These are phyloP conservation scores for Globisporangium acanthophoron DNA, from an alignment of 352 stramenopile genomes.

Conservation along the genomic window DNA sequence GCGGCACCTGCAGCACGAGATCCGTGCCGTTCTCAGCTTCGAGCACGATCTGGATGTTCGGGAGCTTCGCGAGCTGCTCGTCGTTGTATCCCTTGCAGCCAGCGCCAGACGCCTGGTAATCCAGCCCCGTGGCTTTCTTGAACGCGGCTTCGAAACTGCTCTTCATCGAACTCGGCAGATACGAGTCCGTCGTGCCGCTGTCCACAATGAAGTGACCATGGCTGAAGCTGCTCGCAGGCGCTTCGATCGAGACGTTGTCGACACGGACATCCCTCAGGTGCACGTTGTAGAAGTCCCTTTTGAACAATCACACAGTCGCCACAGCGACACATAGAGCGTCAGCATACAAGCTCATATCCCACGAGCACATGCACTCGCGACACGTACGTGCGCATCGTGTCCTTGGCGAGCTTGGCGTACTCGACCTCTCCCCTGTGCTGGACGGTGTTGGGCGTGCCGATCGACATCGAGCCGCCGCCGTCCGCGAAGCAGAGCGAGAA, in stretches of 20 bases:
- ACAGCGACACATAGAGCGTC: neutral
- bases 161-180: constrained; percentile 41
- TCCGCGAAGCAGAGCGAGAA: constrained; percentile 42
- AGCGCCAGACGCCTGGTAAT: neutral
- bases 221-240: constrained; percentile 26
- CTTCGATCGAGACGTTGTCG: constrained; percentile 49
- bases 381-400: constrained; percentile 16
- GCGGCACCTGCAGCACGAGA: constrained; percentile 23
- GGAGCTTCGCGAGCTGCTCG: constrained; percentile 21
- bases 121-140: constrained; percentile 18
- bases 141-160: constrained; percentile 22
- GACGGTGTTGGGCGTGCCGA: constrained; percentile 24
- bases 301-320: neutral
- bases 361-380: neutral
- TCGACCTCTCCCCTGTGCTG: constrained; percentile 21
- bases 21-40: constrained; percentile 20
- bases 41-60: constrained; percentile 31
- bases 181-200: constrained; percentile 83
- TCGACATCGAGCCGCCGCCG: constrained; percentile 27
- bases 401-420: constrained; percentile 20
- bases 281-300: constrained; percentile 61
- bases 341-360: neutral
- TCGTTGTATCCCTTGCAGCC: constrained; percentile 19
- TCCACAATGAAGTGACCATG: constrained; percentile 76
- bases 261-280: constrained; percentile 66